Conservation (phyloP, 2,329 filamentous ascomycete species). For the Fusarium sp. region DNA sequence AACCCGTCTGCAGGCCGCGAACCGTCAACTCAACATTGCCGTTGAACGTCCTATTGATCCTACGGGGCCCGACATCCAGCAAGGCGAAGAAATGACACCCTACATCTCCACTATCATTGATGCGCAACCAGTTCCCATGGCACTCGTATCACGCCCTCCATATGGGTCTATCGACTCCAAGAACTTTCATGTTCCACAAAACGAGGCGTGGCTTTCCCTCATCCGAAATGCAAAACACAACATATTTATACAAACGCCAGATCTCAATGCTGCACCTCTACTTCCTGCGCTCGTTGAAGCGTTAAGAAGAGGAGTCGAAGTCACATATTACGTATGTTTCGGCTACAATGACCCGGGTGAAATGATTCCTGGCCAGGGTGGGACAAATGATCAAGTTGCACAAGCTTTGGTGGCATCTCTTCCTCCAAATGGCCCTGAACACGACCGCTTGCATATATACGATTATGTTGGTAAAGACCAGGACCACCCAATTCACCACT, state of each 20-base stretch:
- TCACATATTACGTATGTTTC: constrained; percentile 80
- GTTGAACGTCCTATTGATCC: constrained; percentile 65
- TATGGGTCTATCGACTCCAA: constrained; percentile 75
- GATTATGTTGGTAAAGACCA: constrained; percentile 85
- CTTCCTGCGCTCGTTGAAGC: constrained; percentile 75
- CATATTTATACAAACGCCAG: constrained; percentile 85
- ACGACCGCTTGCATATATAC: constrained; percentile 68
- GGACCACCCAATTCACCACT: constrained; percentile 75
- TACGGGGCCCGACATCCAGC: constrained; percentile 68
- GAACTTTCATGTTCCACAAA: constrained; percentile 77
- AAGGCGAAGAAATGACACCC: constrained; percentile 74
- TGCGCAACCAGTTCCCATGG: constrained; percentile 76
- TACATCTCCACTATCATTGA: constrained; percentile 63
- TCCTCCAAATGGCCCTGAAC: constrained; percentile 58
- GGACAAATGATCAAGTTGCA: constrained; percentile 81
- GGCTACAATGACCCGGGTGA: constrained; percentile 87
- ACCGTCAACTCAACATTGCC: constrained; percentile 76
- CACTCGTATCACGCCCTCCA: constrained; percentile 78
- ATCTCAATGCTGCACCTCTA: constrained; percentile 80
- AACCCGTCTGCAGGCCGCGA: constrained; percentile 70
- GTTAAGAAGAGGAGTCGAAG: constrained; percentile 75
- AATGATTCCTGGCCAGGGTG: constrained; percentile 81
- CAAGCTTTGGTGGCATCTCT: constrained; percentile 71
- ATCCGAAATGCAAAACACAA: constrained; percentile 73
- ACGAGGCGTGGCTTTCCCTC: constrained; percentile 80